Evolutionary conservation across 345 rosid genomes (phyloP), one percentile per base, ranked within the genome.

Genomic region (Citrus unshiu): DNA sequence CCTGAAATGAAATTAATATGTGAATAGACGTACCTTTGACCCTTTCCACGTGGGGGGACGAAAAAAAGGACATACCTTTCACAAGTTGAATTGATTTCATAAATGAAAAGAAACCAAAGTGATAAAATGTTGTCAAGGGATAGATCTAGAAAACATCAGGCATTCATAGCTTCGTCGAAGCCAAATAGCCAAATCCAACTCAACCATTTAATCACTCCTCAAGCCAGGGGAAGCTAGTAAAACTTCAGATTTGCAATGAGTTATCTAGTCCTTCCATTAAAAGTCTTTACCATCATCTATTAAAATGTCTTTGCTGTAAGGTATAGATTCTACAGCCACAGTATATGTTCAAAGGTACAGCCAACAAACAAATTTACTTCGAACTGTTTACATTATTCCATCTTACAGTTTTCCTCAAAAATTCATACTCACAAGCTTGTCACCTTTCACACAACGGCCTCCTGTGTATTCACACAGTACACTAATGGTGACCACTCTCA

Each of bases 1-100:
- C 88, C 98, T 92, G 89, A 75, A 85, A 54, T 68, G 18, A 14
- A 72, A 67, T 60, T 74, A 16, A 51, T 30, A 60, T 46, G 57
- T 51, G 7, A 49, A 67, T 34, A 21, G 12, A n/a, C 25, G 29
- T 7, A 27, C 40, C 40, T 19, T 74, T 43, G 4, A 43, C 14
- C 49, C 1, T 43, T 43, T 43, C 49, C 49, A 40, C 46, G 14
- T 7, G 3, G 46, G 46, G 12, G 12, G 0, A 9, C 2, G 34
- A 39, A 40, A 8, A 40, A 40, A 40, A 9, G 12, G 40, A 37
- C 40, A 40, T 2, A 9, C 51, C 51, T 10, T 43, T 22, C 43
- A 5, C 1, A 25, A 37, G 18, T 32, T 32, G 13, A 56, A 67
- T 54, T 6, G 22, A 72, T n/a, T 13, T 25, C 18, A 3, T 14